phyloP scores from a whole-genome alignment of 2,329 filamentous ascomycete genomes.

The Passalora sequoiae region DNA sequence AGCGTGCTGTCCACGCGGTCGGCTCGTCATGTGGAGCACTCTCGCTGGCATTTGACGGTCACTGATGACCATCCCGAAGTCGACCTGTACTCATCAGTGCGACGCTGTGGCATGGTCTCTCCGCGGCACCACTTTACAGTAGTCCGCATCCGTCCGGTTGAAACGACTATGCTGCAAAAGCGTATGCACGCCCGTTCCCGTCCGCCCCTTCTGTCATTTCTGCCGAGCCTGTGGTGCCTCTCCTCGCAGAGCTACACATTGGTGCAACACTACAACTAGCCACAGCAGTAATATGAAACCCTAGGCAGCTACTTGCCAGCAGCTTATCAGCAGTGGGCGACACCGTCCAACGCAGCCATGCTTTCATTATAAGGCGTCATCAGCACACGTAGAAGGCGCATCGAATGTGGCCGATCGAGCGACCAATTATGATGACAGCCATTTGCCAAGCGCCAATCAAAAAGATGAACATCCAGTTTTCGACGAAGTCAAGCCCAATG shows the following conservation, averaged over 20 bases:
- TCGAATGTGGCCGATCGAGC: too few relatives aligned
- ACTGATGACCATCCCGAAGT: neutral
- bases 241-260: slow-evolving; percentile 6
- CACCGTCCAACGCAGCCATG: too few relatives aligned
- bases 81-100: too few relatives aligned
- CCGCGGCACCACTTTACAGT: too few relatives aligned
- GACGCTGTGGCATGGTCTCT: too few relatives aligned
- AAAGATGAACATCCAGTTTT: neutral
- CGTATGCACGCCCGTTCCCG: neutral
- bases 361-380: too few relatives aligned
- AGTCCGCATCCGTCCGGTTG: too few relatives aligned
- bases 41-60: neutral
- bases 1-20: slow-evolving; percentile 8
- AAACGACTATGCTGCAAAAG: neutral
- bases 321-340: too few relatives aligned
- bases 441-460: neutral
- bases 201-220: neutral
- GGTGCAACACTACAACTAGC: slow-evolving; percentile 7
- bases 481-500: neutral
- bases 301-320: too few relatives aligned
- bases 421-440: neutral
- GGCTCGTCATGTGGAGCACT: slow-evolving; percentile 4
- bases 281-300: slow-evolving; percentile 8
- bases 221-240: neutral
- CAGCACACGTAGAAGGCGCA: neutral